phyloP scores from a whole-genome alignment of 2,329 filamentous ascomycete species.

The Alternaria metachromatica region DNA sequence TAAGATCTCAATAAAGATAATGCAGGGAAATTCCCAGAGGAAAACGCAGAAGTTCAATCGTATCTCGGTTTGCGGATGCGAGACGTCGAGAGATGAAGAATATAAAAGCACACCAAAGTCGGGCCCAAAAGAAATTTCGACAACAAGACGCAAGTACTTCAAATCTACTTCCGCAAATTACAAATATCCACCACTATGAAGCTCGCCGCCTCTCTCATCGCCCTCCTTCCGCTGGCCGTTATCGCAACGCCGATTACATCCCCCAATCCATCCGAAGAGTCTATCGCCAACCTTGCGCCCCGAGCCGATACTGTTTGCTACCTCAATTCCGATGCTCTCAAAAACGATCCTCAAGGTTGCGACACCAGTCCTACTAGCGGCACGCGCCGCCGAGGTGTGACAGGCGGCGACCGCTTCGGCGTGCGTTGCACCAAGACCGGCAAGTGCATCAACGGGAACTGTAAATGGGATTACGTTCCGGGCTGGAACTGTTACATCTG shows the following conservation, averaged over 20 bases:
- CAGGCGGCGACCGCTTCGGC: neutral
- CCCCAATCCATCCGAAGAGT: neutral
- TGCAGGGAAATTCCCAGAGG: neutral
- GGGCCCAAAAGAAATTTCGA: fast-evolving
- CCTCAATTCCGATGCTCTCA: conserved; percentile 1
- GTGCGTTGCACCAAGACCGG: neutral
- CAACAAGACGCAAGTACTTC: neutral
- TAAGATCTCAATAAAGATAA: fast-evolving
- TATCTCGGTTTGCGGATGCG: neutral
- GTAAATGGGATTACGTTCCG: conserved; percentile 1
- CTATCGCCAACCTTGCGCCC: neutral
- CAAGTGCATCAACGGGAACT: neutral
- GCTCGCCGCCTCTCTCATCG: neutral
- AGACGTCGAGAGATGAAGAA: neutral
- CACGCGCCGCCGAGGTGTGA: neutral
- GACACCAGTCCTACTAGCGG: neutral
- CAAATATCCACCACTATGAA: neutral
- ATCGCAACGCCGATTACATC: neutral
- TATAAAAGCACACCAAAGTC: neutral
- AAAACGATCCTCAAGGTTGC: conserved; percentile 1
- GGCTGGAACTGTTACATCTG: conserved; percentile 5
- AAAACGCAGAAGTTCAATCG: neutral
- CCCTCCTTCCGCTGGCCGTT: neutral
- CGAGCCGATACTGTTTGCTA: neutral
- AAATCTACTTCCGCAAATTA: neutral